Evolutionary conservation across 768 basidiomycete species (phyloP).

Genomic region (Calvatia gigantea): DNA sequence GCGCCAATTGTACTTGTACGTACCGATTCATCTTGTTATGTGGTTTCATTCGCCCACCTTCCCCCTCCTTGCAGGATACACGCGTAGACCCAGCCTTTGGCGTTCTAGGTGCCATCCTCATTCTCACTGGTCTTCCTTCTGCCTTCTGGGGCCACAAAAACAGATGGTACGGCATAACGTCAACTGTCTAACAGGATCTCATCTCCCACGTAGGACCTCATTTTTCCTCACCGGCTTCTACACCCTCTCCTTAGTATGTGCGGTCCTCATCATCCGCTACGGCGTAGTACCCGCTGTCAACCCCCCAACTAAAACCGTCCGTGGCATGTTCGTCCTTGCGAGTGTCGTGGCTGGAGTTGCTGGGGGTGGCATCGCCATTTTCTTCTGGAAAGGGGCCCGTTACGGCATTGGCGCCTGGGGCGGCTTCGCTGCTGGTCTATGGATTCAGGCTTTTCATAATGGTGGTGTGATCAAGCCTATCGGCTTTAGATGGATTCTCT

Average conservation of each 20-base stretch:
- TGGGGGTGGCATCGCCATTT: constrained; percentile 83
- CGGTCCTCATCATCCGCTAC: constrained; percentile 84
- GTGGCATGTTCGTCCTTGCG: constrained; percentile 89
- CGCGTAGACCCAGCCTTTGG: constrained; percentile 85
- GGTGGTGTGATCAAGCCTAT: constrained; percentile 78
- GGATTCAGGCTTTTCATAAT: constrained; percentile 80
- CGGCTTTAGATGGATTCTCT: constrained; percentile 86
- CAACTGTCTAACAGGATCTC: constrained; percentile 16
- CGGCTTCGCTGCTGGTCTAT: constrained; percentile 84
- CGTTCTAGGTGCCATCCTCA: constrained; percentile 83
- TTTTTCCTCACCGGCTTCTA: constrained; percentile 94
- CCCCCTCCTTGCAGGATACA: constrained; percentile 46
- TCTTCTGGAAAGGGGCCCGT: constrained; percentile 89
- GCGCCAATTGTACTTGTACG: constrained; percentile 39
- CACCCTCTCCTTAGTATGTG: constrained; percentile 78
- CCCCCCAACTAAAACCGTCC: constrained; percentile 71
- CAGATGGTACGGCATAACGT: constrained; percentile 61
- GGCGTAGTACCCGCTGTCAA: constrained; percentile 84
- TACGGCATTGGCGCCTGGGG: constrained; percentile 83
- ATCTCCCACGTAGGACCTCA: constrained; percentile 61
- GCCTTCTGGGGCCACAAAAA: constrained; percentile 95
- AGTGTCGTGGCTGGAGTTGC: constrained; percentile 76
- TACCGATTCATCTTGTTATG: constrained; percentile 4
- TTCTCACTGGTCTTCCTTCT: constrained; percentile 85
- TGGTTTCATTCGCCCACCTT: constrained; percentile 19